Base-by-base conservation (phyloP, 805 yeast species). In the Wickerhamiella vanderwaltii region DNA sequence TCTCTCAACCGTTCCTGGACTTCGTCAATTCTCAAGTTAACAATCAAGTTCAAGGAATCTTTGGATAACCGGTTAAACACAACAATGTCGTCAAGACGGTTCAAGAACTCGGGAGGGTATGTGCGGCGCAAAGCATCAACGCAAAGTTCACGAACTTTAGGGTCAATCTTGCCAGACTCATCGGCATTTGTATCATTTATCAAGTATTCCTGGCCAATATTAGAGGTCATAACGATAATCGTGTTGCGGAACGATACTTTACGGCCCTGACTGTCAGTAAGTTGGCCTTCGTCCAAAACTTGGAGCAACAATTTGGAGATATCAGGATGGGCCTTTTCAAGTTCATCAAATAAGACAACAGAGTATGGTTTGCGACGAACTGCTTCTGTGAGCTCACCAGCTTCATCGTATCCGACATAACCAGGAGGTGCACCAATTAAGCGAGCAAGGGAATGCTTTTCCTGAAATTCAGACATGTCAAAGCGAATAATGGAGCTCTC, bases 401-500 rank as follows among this genome's bases (percentile, higher is more conserved):
- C 66, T 53, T 82, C 91, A 56, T 88, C 98, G 63, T 86, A 87
- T 41, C 95, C 91, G 17, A 88, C 95, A 59, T 88, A 88, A 6
- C 97, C 96, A 23, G 98, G 98, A 4, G 98, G 98, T 1, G 97
- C 91, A 39, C 98, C 98, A 52, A 88, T 86, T 9, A 88, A 70
- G 48, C 96, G 73, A 34, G 95, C 79, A 5, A 91, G 77, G 0
- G 94, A 71, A 61, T 86, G 95, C 58, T 82, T 81, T 58, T 88
- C 98, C 63, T 88, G 97, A 61, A 91, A 88, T 60, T 88, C 98
- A 16, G 95, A 83, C 98, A 91, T 91, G 61, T 88, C 98, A 58
- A 88, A 88, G 52, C 98, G 69, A 18, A 87, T 75, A 26, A 88
- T 86, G 7, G 95, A 75, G 33, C 75, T 69, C 54, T 83, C 85